Base-by-base conservation (phyloP, 495 filamentous ascomycete genomes). In the Penicillium samsonianum region DNA sequence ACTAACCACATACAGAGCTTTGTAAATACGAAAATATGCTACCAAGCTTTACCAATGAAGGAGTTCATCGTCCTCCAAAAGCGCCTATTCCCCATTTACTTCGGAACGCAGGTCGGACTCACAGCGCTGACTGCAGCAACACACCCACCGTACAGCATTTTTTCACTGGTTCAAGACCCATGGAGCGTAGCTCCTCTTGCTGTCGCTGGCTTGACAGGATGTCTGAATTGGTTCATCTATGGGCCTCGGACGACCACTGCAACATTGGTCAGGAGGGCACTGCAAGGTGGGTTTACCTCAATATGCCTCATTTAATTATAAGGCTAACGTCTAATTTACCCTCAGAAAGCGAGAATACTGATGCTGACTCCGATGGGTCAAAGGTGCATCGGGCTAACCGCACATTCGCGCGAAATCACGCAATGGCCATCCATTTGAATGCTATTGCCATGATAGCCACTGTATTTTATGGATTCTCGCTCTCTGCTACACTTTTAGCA, bases 361-460 rank as follows among this genome's bases (percentile, higher is more conserved):
- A 52, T 25, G n/a, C 28, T 10, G 43, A 54, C 7, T 20, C 40
- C 9, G 54, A 67, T 33, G 52, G 57, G 54, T 62, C 43, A 0
- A 78, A 80, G 56, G 66, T 79, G 63, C 57, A 67, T 30, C 58
- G 53, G 20, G 58, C 77, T 0, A 80, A 78, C 58, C 70, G 71
- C n/a, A 57, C 51, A 3, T 84, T 86, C 53, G 68, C 72, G 7
- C 60, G 62, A 6, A 76, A 74, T 45, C 81, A 86, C 58, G 81
- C 81, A 5, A 84, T 82, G 78, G 71, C 68, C 17, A 84, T 84
- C 45, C 81, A 84, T 61, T 51, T 84, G 6, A 84, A 85, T 63
- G 59, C 82, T 14, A 67, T 83, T 28, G 72, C 77, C 0, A 69
- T 84, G 48, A 69, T 74, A 2, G 78, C 78, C 7, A 80, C 79